Percentiles rank a stretch among this genome's conserved stretches.
Evolutionary conservation across 345 rosid species (phyloP).

Genomic region (Dipteronia dyeriana): DNA sequence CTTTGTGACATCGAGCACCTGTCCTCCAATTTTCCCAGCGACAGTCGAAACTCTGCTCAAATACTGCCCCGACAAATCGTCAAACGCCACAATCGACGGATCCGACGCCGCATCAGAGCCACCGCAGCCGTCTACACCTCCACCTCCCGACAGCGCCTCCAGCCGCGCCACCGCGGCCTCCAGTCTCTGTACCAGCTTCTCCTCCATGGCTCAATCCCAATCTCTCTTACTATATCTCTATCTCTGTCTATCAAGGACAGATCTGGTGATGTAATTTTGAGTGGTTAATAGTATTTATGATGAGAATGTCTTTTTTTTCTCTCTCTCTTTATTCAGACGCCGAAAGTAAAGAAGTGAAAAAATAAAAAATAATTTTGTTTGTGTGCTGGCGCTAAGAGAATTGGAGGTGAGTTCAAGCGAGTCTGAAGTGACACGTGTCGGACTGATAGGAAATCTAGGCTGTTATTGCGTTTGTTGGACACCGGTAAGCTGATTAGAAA

Average conservation of each 20-base stretch:
- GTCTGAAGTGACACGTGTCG: slow-evolving; percentile 42
- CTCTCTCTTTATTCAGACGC: slow-evolving; percentile 1
- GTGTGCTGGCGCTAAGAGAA: slow-evolving; percentile 22
- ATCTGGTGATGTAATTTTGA: slow-evolving; percentile 19
- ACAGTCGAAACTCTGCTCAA: slow-evolving; percentile 57
- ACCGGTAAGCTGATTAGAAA: not conserved
- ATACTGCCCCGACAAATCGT: slow-evolving; percentile 58
- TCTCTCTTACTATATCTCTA: slow-evolving; percentile 6
- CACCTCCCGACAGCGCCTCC: slow-evolving; percentile 54
- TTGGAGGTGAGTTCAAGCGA: slow-evolving; percentile 20
- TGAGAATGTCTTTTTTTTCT: slow-evolving; percentile 4
- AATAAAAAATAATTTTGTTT: not conserved
- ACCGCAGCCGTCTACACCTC: slow-evolving; percentile 26
- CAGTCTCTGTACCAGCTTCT: slow-evolving; percentile 64
- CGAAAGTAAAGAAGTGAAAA: slow-evolving; percentile 14
- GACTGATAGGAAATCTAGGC: slow-evolving; percentile 16
- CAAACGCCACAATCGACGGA: slow-evolving; percentile 80
- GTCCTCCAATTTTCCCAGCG: slow-evolving; percentile 92
- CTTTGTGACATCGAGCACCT: slow-evolving; percentile 72
- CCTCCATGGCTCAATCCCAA: slow-evolving; percentile 54
- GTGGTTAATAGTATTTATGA: not conserved
- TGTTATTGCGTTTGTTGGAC: slow-evolving; percentile 1
- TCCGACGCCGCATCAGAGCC: slow-evolving; percentile 41
- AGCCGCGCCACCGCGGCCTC: slow-evolving; percentile 83
- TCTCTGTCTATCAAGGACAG: slow-evolving; percentile 8